These are phyloP conservation scores for Fusarium papillatum DNA, from an alignment of 2,329 filamentous ascomycete species.

Conservation along the genomic window DNA sequence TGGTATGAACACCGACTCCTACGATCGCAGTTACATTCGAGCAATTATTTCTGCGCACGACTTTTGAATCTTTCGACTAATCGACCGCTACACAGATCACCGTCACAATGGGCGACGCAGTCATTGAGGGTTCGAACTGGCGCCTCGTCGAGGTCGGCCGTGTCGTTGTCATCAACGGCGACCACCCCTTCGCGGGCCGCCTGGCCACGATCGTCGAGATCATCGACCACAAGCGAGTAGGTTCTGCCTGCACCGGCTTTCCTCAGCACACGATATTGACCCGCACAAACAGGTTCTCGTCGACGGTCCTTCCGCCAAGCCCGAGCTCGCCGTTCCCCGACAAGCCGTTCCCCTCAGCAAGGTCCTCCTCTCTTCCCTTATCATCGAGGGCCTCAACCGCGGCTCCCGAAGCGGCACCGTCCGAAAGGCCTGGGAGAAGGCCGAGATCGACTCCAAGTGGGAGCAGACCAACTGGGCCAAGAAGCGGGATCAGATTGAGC, in stretches of 20 bases:
- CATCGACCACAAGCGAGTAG: slow-evolving; percentile 99
- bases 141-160: slow-evolving; percentile 99
- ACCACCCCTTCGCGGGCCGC: slow-evolving; percentile 85
- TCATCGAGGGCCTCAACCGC: slow-evolving; percentile 88
- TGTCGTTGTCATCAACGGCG: slow-evolving; percentile 88
- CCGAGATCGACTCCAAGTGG: slow-evolving; percentile 94
- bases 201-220: slow-evolving; percentile 98
- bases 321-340: slow-evolving; percentile 85
- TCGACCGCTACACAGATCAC: slow-evolving; percentile 61
- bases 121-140: slow-evolving; percentile 87
- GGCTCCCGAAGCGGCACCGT: slow-evolving; percentile 86
- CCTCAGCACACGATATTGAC: slow-evolving; percentile 42
- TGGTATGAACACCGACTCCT: slow-evolving; percentile 53
- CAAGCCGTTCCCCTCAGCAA: slow-evolving; percentile 87
- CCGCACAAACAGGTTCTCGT: slow-evolving; percentile 81
- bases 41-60: slow-evolving; percentile 41
- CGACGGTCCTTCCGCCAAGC: slow-evolving; percentile 90
- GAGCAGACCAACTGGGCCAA: slow-evolving; percentile 93
- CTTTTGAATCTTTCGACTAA: slow-evolving; percentile 50
- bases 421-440: slow-evolving; percentile 91
- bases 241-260: slow-evolving; percentile 58
- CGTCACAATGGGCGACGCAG: slow-evolving; percentile 85
- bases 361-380: slow-evolving; percentile 90
- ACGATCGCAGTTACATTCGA: slow-evolving; percentile 42
- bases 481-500: slow-evolving; percentile 87